Conservation (phyloP, 208 protist species). For the Entamoeba moshkovskii region DNA sequence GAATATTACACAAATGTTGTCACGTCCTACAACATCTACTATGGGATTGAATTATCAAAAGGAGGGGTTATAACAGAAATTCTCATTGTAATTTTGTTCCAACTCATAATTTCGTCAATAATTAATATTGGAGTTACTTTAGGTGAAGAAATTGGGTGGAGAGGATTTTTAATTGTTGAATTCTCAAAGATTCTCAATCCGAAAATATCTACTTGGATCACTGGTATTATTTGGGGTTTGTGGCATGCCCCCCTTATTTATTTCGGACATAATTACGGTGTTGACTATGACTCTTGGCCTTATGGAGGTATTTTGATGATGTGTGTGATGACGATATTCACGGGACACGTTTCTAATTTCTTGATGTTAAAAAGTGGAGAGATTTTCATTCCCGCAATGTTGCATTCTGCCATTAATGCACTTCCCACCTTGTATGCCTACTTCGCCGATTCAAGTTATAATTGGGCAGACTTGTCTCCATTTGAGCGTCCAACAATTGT, state of each 20-base stretch:
- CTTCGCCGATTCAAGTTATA: neutral
- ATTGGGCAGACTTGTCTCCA: neutral
- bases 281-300: neutral
- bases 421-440: neutral
- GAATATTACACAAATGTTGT: neutral
- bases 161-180: neutral
- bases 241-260: neutral
- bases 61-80: neutral
- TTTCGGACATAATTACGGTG: neutral
- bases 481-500: neutral
- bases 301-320: neutral
- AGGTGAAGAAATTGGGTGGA: neutral
- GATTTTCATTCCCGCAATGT: neutral
- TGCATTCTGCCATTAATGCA: neutral
- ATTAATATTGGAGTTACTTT: neutral
- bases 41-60: neutral
- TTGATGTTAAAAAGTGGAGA: neutral
- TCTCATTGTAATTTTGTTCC: neutral
- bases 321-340: neutral
- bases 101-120: neutral
- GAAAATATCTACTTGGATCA: neutral
- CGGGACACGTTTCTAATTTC: neutral
- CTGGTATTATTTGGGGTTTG: neutral
- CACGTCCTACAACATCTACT: neutral
- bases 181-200: neutral